These are phyloP conservation scores for Strobilomyces confusus DNA, from an alignment of 768 basidiomycete genomes.

Conservation along the genomic window DNA sequence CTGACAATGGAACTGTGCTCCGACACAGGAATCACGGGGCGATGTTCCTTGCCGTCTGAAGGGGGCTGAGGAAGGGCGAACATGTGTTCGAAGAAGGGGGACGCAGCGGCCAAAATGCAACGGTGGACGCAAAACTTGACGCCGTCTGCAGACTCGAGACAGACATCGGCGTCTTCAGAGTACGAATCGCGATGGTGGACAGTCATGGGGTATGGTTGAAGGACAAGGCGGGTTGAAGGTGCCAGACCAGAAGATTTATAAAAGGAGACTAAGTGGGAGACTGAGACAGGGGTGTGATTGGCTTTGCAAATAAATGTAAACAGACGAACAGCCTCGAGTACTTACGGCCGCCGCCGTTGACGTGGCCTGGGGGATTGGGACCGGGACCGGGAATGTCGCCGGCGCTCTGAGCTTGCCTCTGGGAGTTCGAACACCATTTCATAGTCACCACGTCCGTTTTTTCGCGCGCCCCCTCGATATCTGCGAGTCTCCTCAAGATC, in stretches of 20 bases:
- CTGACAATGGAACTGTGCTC: slow-evolving; percentile 46
- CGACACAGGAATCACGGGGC: slow-evolving; percentile 51
- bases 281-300: not conserved
- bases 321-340: slow-evolving; percentile 4
- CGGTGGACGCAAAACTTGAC: slow-evolving; percentile 59
- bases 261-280: slow-evolving; percentile 9
- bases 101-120: slow-evolving; percentile 58
- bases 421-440: slow-evolving; percentile 85
- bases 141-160: slow-evolving; percentile 43
- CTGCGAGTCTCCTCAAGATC: slow-evolving; percentile 70
- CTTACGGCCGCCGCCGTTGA: no score
- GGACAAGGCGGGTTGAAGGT: not conserved
- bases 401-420: slow-evolving; percentile 28
- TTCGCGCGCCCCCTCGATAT: slow-evolving; percentile 45
- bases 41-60: slow-evolving; percentile 21
- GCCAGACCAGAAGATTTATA: slow-evolving; percentile 19
- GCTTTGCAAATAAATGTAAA: slow-evolving; percentile 26
- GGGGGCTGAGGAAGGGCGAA: slow-evolving; percentile 58
- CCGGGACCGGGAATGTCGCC: slow-evolving; percentile 23
- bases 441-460: slow-evolving; percentile 41
- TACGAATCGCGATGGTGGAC: slow-evolving; percentile 36
- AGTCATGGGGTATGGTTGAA: slow-evolving; percentile 23
- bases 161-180: slow-evolving; percentile 48
- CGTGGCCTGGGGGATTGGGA: slow-evolving; percentile 23
- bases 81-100: slow-evolving; percentile 67